Base-by-base conservation (phyloP, 228 moss, liverwort and hornwort genomes). In the Sphagnum magellanicum region DNA sequence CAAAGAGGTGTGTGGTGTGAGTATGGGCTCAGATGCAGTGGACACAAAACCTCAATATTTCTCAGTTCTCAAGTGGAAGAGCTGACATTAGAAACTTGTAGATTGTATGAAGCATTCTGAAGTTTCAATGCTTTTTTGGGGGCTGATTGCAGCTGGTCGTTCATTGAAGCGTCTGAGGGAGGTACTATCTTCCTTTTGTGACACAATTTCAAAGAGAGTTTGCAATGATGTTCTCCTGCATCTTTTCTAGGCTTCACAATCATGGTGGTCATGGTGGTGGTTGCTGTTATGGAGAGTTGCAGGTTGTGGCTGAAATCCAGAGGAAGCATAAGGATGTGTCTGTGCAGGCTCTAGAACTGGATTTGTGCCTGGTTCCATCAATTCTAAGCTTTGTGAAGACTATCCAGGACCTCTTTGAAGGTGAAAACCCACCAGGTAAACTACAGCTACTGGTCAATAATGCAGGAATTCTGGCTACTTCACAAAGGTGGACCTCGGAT, bases 361-460 rank as follows among this genome's bases (percentile, higher is more conserved):
- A 98, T 69, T 75, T 98, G 65, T 75, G 85, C 72, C 86, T 85
- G 2, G 64, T 77, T 50, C 68, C 76, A 5, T 98, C 97, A 50
- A 89, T 93, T 61, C 57, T 90, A 58, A 59, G 70, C 10, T 93
- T 98, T 81, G 74, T 75, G 55, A 74, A 71, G 60, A 68, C 17
- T 50, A 84, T 98, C 10, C 75, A 75, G 52, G 67, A 68, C 53
- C 70, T 87, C 32, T 81, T 91, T 12, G 73, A 82, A 69, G 50
- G 68, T 59, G 64, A 69, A 14, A 72, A 72, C 64, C 78, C 85
- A 14, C 77, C 77, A 53, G 75, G 79, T 62, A 76, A 70, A 47
- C 79, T 98, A 60, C 88, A 90, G 67, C 85, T 98, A 32, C 90
- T 98, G 8, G 87, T 98, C 58, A 98, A 93, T 74, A 98, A 93